Evolutionary conservation across 1,284 basidiomycete genomes (phyloP), one percentile per base, ranked within the genome.

Genomic region (Fistulina hepatica): DNA sequence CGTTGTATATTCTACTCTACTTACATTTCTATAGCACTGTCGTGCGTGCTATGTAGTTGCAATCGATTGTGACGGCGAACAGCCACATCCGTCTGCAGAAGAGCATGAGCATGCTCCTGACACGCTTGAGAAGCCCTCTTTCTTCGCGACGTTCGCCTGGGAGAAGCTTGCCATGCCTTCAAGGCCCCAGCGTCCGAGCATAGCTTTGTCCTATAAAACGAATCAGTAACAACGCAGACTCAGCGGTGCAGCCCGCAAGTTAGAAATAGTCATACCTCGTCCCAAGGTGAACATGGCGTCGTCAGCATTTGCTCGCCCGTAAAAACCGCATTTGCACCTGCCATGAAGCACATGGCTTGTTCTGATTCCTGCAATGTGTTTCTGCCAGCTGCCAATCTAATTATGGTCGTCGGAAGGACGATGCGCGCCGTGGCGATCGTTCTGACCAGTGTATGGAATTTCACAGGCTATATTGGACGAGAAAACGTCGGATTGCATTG

Each of bases 341-440:
- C 92, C 80, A 97, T 84, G 65, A 97, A 98, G 53, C 89, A 91
- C 86, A 98, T 93, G 10, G 83, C 90, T 51, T 97, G 94, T 59
- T 97, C 88, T 6, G 85, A 73, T 64, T 98, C 94, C 46, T 71
- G 72, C 53, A 97, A 78, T 3, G 80, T 85, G 57, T 92, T 91
- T 51, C 94, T 71, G 34, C 94, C 94, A 12, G 94, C 94, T 2
- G 94, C 92, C 19, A 98, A 76, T 43, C 94, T 78, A 48, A 98
- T 95, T 55, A 97, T 97, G 12, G 93, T 93, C 44, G 67, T 71
- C 3, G 94, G 94, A 44, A 98, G 71, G 17, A 92, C 82, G 48
- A 97, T 81, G 32, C 94, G 80, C 13, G 94, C 91, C 11, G 94
- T 97, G 8, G 93, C 86, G 54, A 97, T 91, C 21, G 92, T 97